phyloP scores from a whole-genome alignment of 352 stramenopile species.

The Phytophthora pisi region DNA sequence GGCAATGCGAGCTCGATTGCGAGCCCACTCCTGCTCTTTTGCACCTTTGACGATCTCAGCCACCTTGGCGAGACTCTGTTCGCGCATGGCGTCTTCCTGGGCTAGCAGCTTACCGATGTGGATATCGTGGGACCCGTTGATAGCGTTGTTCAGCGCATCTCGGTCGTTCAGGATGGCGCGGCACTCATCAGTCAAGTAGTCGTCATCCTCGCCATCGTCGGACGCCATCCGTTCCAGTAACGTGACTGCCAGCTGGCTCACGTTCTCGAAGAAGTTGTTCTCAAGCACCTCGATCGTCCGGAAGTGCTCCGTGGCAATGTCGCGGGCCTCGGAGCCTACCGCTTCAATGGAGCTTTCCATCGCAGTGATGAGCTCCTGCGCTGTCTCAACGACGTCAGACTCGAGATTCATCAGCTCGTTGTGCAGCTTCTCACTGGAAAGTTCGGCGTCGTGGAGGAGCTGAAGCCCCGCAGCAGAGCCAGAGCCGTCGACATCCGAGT shows the following conservation, averaged over 20 bases:
- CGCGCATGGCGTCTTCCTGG: constrained; percentile 85
- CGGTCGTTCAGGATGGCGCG: constrained; percentile 82
- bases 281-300: constrained; percentile 90
- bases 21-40: constrained; percentile 73
- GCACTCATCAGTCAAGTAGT: constrained; percentile 81
- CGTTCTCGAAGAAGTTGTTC: constrained; percentile 90
- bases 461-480: constrained; percentile 56
- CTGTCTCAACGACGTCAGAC: constrained; percentile 82
- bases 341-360: constrained; percentile 73
- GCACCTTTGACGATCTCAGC: constrained; percentile 63
- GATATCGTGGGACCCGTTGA: constrained; percentile 92
- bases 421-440: constrained; percentile 86
- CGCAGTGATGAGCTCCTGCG: constrained; percentile 64
- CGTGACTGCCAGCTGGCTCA: constrained; percentile 80
- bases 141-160: constrained; percentile 85
- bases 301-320: constrained; percentile 86
- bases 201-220: constrained; percentile 80
- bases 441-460: constrained; percentile 84
- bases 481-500: constrained; percentile 40
- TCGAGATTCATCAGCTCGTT: constrained; percentile 89
- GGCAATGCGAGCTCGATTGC: constrained; percentile 73
- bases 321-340: constrained; percentile 63
- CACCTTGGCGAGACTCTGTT: constrained; percentile 79
- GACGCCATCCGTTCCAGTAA: constrained; percentile 79
- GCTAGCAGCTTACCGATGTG: constrained; percentile 90